Percentiles rank a stretch among this genome's conserved stretches.
These are phyloP conservation scores for Hypoxylon sp. DNA, from an alignment of 2,329 filamentous ascomycete genomes.

Conservation along the genomic window DNA sequence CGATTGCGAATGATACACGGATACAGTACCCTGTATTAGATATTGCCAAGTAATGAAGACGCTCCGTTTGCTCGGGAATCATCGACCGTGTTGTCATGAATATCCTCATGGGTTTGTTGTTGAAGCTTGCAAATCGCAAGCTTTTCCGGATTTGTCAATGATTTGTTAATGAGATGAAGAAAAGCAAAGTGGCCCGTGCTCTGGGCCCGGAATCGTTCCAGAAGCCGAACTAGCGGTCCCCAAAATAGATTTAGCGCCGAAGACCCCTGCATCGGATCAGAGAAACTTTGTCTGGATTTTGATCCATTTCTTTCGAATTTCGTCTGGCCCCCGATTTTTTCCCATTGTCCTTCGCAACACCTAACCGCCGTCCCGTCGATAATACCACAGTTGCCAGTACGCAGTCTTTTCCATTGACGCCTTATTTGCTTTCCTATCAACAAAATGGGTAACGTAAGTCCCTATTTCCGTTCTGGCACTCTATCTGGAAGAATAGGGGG, in stretches of 20 bases:
- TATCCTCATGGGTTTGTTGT: background rate
- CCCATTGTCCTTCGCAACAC: constrained; percentile 30
- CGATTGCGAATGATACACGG: background rate
- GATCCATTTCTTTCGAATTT: constrained; percentile 35
- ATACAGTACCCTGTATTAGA: background rate
- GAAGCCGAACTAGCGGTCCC: constrained; percentile 24
- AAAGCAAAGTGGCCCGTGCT: constrained; percentile 14
- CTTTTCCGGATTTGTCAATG: background rate
- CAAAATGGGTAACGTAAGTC: constrained; percentile 51
- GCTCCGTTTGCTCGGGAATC: background rate
- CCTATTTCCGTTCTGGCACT: background rate
- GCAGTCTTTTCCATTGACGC: constrained; percentile 1
- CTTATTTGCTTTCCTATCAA: constrained; percentile 8
- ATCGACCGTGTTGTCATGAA: constrained; percentile 1
- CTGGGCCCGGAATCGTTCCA: constrained; percentile 27
- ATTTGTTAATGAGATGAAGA: constrained; percentile 3
- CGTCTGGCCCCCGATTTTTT: constrained; percentile 34
- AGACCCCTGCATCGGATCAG: constrained; percentile 34
- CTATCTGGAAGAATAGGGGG: background rate
- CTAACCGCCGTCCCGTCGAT: constrained; percentile 38
- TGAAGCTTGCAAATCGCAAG: background rate
- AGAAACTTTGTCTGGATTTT: constrained; percentile 20
- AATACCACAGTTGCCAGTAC: constrained; percentile 13
- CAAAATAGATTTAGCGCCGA: constrained; percentile 39
- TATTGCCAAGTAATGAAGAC: background rate